A percentile compares a stretch with the other conserved stretches of the same genome.
Conservation (phyloP, 1,284 basidiomycete genomes). For the Naganishia sp. region DNA sequence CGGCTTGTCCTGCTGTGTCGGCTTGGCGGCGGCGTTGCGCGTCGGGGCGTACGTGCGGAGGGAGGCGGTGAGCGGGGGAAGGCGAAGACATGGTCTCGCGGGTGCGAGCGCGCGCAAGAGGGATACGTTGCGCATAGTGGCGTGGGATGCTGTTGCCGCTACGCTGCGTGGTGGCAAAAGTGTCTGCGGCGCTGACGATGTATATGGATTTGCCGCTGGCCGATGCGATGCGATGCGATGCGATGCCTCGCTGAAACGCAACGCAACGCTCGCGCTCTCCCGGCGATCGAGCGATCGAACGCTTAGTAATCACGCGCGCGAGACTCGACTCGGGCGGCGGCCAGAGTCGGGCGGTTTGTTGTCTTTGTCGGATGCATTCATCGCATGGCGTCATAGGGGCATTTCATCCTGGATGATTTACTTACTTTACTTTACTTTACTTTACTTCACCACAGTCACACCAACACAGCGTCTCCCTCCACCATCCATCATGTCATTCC, state of each 20-base stretch:
- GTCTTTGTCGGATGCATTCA: too few relatives aligned
- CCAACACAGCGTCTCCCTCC: not conserved
- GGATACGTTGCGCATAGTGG: constrained; percentile 24
- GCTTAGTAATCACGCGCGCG: too few relatives aligned
- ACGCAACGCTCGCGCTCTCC: too few relatives aligned
- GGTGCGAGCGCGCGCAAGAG: constrained; percentile 22
- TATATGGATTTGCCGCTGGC: not conserved
- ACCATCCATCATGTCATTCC: constrained; percentile 29
- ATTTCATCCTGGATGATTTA: too few relatives aligned
- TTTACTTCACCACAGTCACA: not conserved
- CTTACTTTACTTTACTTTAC: too few relatives aligned
- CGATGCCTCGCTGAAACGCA: not conserved
- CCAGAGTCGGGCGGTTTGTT: too few relatives aligned
- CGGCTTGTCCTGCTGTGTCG: constrained; percentile 2
- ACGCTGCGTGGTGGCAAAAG: not conserved
- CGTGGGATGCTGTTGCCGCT: not conserved
- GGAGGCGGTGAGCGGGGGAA: not conserved
- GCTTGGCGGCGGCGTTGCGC: constrained; percentile 22
- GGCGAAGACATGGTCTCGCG: not conserved
- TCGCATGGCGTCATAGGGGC: too few relatives aligned
- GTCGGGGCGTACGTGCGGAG: constrained; percentile 1
- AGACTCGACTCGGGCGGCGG: too few relatives aligned
- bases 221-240: constrained; percentile 2
- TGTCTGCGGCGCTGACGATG: not conserved
- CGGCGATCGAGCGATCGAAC: too few relatives aligned